These are phyloP conservation scores for Domatiomyces catenatus DNA, from an alignment of 2,329 filamentous ascomycete species.

Conservation along the genomic window DNA sequence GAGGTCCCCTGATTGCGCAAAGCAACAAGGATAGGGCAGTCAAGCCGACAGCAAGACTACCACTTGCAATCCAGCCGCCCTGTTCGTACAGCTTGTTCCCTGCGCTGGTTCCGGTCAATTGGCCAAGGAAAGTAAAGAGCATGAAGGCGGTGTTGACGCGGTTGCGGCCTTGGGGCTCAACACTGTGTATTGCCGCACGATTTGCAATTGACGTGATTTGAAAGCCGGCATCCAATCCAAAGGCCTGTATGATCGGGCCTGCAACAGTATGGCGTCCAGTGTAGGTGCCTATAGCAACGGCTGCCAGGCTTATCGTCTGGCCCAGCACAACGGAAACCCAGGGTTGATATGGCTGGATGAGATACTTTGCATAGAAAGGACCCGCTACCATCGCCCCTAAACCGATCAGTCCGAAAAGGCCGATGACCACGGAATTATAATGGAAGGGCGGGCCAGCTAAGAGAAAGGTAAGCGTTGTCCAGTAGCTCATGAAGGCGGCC, in stretches of 20 bases:
- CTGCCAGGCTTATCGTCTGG: constrained; percentile 41
- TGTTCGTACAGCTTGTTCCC: constrained; percentile 41
- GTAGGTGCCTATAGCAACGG: constrained; percentile 17
- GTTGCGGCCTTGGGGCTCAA: constrained; percentile 57
- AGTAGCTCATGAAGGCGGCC: constrained; percentile 50
- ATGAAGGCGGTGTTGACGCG: constrained; percentile 72
- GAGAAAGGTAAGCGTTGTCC: constrained; percentile 67
- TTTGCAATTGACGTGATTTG: constrained; percentile 64
- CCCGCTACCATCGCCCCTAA: constrained; percentile 52
- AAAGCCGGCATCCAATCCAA: constrained; percentile 54
- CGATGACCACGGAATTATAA: constrained; percentile 53
- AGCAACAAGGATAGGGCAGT: constrained; percentile 34
- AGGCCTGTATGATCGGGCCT: constrained; percentile 57
- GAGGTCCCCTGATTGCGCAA: constrained; percentile 37
- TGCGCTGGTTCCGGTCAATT: constrained; percentile 53
- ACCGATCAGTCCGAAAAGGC: constrained; percentile 64
- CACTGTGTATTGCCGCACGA: constrained; percentile 50
- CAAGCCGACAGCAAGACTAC: constrained; percentile 42
- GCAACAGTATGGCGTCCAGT: constrained; percentile 41
- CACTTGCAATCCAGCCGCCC: constrained; percentile 42
- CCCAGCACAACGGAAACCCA: constrained; percentile 53
- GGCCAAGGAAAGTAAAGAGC: constrained; percentile 58
- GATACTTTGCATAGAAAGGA: constrained; percentile 52
- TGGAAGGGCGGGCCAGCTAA: constrained; percentile 54
- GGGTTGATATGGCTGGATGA: constrained; percentile 52